phyloP scores from a whole-genome alignment of 75 land plant species.

The Cryptomeria japonica region DNA sequence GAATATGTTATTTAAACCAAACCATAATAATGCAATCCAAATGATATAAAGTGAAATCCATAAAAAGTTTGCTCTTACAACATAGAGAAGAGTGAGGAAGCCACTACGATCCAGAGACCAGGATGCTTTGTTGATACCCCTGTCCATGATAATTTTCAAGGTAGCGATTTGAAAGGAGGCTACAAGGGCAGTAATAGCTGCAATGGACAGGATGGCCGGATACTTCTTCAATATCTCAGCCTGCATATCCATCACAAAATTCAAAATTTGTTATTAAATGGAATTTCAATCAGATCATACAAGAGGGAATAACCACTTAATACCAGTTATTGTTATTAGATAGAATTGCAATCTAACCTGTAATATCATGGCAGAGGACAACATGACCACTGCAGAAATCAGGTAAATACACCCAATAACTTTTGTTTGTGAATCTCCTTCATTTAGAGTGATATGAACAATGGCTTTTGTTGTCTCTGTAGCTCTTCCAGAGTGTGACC shows the following conservation, averaged over 20 bases:
- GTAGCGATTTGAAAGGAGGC: neutral
- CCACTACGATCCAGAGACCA: neutral
- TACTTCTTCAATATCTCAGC: constrained; percentile 4
- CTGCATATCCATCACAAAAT: neutral
- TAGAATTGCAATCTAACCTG: constrained; percentile 22
- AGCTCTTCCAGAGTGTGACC: neutral
- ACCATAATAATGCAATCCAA: neutral
- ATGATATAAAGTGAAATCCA: neutral
- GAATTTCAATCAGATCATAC: neutral
- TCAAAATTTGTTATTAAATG: neutral
- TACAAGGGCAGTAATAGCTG: neutral
- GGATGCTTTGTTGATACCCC: neutral
- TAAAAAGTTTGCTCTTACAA: neutral
- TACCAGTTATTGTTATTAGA: neutral
- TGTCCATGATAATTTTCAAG: neutral
- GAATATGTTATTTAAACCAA: too few species aligned
- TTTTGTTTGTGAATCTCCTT: neutral
- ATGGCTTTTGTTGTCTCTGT: neutral
- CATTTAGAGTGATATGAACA: neutral
- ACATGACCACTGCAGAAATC: constrained; percentile 32
- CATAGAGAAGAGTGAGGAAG: neutral
- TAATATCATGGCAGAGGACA: constrained; percentile 43
- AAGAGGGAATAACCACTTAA: neutral
- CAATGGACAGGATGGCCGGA: neutral
- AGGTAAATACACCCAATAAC: constrained; percentile 51